Base-by-base conservation (phyloP, 2,329 filamentous ascomycete genomes). In the Fusarium verticillioides region DNA sequence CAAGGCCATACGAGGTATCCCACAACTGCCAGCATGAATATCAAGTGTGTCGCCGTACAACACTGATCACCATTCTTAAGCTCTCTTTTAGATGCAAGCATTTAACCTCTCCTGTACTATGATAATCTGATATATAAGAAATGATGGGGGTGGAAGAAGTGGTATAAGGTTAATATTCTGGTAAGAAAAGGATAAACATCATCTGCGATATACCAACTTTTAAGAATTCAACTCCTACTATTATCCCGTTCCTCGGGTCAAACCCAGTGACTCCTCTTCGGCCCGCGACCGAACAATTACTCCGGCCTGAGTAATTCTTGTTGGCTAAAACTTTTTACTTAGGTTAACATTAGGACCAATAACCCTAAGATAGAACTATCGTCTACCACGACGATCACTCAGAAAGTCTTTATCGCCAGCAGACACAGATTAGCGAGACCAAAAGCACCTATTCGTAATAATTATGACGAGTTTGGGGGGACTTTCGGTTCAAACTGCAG, bases 131-230 rank as follows among this genome's bases (percentile, higher is more conserved):
- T 3, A 3, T 32, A 7, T 30, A 8, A 30, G 4, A 6, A 16
- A 12, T 18, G 4, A 4, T 6, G 0, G 15, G 5, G 12, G 0
- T 16, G 1, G 9, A 49, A 3, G 9, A 9, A 47, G 19, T 6
- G 13, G 7, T 12, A 12, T 3, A 1, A 30, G 9, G 4, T 30
- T 16, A 15, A 13, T 12, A 13, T 9, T 2, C 23, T 4, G 13
- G 28, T n/a, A 1, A 3, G 19, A 26, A 10, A 12, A 9, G 10
- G 5, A 18, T 7, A 16, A 13, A 3, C 21, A 32, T 32, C 15
- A 4, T 9, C 19, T n/a, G 4, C 4, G 13, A 34, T 15, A 13
- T 9, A 34, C 16, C 13, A 3, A 34, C 7, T 2, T 34, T 13
- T 16, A 34, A 15, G 13, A 34, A 34, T 16, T 1, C 13, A 34